Conservation (phyloP, 2,329 filamentous ascomycete species). For the Talaromyces sp. region DNA sequence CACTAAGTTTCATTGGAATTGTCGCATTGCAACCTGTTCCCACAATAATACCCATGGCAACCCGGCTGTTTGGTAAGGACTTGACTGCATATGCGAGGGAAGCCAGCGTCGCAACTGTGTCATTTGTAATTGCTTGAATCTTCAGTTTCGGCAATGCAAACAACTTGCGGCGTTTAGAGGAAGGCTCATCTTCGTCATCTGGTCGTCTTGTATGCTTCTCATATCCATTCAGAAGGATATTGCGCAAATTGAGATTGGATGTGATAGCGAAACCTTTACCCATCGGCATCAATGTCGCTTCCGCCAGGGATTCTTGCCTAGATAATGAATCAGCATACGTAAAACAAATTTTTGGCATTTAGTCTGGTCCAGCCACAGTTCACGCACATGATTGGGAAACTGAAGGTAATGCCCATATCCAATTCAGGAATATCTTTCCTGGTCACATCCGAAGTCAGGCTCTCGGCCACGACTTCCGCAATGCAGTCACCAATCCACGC, state of each 20-base stretch:
- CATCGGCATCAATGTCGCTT: conserved; percentile 61
- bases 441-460: conserved; percentile 43
- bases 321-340: conserved; percentile 15
- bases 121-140: conserved; percentile 78
- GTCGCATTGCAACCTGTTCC: conserved; percentile 83
- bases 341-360: neutral
- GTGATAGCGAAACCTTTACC: conserved; percentile 62
- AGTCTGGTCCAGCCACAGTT: too few relatives aligned
- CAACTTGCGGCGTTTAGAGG: conserved; percentile 48
- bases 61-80: conserved; percentile 62
- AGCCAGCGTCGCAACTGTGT: conserved; percentile 76
- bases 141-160: conserved; percentile 65
- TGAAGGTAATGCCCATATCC: conserved; percentile 54
- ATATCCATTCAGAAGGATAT: conserved; percentile 58
- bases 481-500: conserved; percentile 81
- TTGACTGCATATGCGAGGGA: conserved; percentile 75
- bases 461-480: conserved; percentile 68
- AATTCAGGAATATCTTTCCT: conserved; percentile 47
- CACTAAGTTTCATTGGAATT: conserved; percentile 67
- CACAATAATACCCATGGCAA: conserved; percentile 78
- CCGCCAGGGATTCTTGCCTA: conserved; percentile 56
- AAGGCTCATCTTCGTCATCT: conserved; percentile 43
- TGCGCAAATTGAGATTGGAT: conserved; percentile 57
- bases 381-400: conserved; percentile 54
- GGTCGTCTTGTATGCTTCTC: conserved; percentile 52